Evolutionary conservation across 1,284 basidiomycete genomes (phyloP).

Genomic region (Heterobasidion irregulare): DNA sequence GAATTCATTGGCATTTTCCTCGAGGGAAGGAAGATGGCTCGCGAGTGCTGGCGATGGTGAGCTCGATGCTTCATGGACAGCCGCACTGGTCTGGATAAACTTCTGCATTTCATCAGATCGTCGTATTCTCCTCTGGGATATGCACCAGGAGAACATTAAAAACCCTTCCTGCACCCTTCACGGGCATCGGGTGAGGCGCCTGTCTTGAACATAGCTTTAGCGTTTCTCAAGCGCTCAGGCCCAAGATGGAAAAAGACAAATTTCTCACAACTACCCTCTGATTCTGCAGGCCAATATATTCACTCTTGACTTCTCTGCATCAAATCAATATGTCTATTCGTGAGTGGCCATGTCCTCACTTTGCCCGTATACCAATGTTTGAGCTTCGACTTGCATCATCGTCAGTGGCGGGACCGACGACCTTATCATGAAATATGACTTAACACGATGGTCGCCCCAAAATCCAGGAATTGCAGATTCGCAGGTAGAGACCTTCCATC

Average conservation of each 20-base stretch:
- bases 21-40: slow-evolving; percentile 53
- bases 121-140: slow-evolving; percentile 58
- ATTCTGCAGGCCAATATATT: slow-evolving; percentile 55
- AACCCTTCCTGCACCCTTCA: slow-evolving; percentile 36
- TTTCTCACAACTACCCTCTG: background rate
- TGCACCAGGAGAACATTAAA: slow-evolving; percentile 51
- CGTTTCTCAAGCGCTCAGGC: background rate
- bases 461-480: background rate
- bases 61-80: slow-evolving; percentile 8
- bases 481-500: slow-evolving; percentile 7
- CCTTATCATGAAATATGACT: background rate
- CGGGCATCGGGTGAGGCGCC: slow-evolving; percentile 38
- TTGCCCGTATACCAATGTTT: background rate
- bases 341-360: slow-evolving; percentile 25
- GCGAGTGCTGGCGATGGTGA: slow-evolving; percentile 74
- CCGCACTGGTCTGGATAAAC: background rate
- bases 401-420: background rate
- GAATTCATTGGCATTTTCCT: slow-evolving; percentile 60
- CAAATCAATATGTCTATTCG: slow-evolving; percentile 56
- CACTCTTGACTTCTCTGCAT: slow-evolving; percentile 57
- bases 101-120: slow-evolving; percentile 35
- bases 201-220: background rate
- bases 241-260: background rate
- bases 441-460: background rate
- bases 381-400: background rate